Base-by-base conservation (phyloP, 2,329 filamentous ascomycete species). In the Coniella lustricola region DNA sequence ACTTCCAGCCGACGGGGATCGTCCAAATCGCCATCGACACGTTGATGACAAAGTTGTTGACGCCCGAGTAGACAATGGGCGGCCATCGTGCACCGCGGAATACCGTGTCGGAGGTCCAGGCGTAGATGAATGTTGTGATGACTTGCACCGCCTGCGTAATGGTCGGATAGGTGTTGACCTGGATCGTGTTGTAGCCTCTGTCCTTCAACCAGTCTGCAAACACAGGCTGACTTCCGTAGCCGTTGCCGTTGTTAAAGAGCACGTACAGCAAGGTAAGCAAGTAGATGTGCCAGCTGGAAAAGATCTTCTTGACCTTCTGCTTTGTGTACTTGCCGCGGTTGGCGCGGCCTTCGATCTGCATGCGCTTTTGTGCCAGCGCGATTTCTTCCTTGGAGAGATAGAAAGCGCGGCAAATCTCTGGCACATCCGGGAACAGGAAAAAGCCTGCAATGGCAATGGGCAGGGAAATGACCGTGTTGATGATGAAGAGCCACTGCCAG, bases 231-330 rank as follows among this genome's bases (percentile, higher is more conserved):
- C 66, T 57, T 16, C 67, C 66, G 8, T 64, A 60, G 2, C 67
- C 65, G 2, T 64, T 67, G 2, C 73, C 78, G 55, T 85, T 85
- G 62, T 82, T 83, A 67, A 84, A 85, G 36, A 76, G 73, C 58
- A 84, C 70, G 59, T 85, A 85, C 1, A 84, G 62, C 0, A 77
- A 47, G 0, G 72, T 72, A 3, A 86, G 64, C 0, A 74, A 55
- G 48, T 81, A 85, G 1, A 85, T 77, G 53, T 82, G 81, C 82
- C 82, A 85, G 5, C 75, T 77, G 0, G 70, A 69, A 49, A 84
- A 76, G 16, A 85, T 84, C 56, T 74, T 77, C 60, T 70, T 72
- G 34, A 85, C 57, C 62, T 81, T 84, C 63, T 59, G 56, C 45
- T 59, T 60, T 0, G 67, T 71, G 49, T 64, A 72, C 0, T 64